phyloP scores from a whole-genome alignment of 495 filamentous ascomycete species.

The Aspergillus indologenus region DNA sequence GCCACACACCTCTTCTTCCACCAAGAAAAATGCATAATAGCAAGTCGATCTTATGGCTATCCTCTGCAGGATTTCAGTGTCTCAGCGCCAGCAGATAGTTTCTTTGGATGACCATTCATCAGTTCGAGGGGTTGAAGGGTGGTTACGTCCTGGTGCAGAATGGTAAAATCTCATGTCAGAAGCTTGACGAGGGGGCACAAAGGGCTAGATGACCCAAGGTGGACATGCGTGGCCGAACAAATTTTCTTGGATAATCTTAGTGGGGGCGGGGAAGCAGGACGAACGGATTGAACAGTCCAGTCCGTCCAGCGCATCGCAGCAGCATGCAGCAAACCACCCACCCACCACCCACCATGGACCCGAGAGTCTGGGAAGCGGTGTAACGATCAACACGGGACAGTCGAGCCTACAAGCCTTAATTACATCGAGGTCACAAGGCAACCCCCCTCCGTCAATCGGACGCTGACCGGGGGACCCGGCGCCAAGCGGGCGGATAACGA shows the following conservation, averaged over 20 bases:
- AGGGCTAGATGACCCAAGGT: background rate
- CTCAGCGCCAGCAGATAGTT: background rate
- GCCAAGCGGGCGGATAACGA: conserved; percentile 6
- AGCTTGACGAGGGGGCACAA: background rate
- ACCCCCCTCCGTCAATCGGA: background rate
- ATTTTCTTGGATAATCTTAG: background rate
- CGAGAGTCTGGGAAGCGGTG: conserved; percentile 22
- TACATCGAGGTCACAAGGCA: conserved; percentile 3
- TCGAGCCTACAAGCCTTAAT: background rate
- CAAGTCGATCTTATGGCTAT: background rate
- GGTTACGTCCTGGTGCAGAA: background rate
- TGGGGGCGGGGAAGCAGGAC: background rate
- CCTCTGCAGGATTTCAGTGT: background rate
- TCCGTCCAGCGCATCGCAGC: conserved; percentile 7
- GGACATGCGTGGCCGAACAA: background rate
- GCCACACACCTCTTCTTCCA: background rate
- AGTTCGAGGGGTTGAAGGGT: background rate
- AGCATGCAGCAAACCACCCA: background rate
- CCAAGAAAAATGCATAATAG: background rate
- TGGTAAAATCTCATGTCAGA: background rate
- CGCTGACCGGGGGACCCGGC: background rate
- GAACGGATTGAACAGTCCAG: background rate
- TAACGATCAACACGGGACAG: conserved; percentile 14
- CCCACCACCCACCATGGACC: conserved; percentile 10
- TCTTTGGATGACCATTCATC: background rate